Base-by-base conservation (phyloP, 768 basidiomycete genomes). In the Mycena sanguinolenta region DNA sequence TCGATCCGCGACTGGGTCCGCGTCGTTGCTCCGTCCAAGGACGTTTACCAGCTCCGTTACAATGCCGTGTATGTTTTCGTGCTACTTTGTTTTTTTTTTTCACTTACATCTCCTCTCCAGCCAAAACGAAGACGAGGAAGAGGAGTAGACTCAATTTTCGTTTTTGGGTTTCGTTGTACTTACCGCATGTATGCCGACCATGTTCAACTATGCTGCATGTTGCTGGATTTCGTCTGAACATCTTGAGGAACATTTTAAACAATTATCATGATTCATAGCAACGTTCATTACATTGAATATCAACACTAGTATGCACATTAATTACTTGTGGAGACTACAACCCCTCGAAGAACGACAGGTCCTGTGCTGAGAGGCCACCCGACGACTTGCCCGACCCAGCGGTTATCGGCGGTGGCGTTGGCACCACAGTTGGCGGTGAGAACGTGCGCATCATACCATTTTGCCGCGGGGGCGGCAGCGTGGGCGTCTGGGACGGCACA, bases 1-100 rank as follows among this genome's bases (percentile, higher is more conserved):
- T 84, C 87, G 53, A 88, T 98, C 76, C 92, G 96, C 74, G 97
- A 98, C 85, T 98, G 96, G 94, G 95, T 98, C 81, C 96, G 96
- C 65, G 97, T 99, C 74, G 95, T 99, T 75, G 95, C 98, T 49
- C 92, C 95, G 34, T 88, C 91, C 63, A 98, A 98, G 86, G 95
- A 98, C 80, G 89, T 88, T 76, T 99, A 98, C 85, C 91, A 96
- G 78, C 91, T 99, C 74, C 90, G 92, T 75, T 97, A 94, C 87
- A 96, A 95, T 81, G 93, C 96, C 71, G 92, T 91, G 93, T 93
- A 84, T 70, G 92, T 86, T 27, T 52, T 46, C 12, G 10, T 28
- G 1, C 13, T 6, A 10, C n/a, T 32, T 34, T 9, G 21, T 8
- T 27, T 32, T 46, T 8, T 23, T 60, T 25, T 14, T 10, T 34